Evolutionary conservation across 1,139 yeast genomes (phyloP).

Genomic region (Geotrichum histeridarum): DNA sequence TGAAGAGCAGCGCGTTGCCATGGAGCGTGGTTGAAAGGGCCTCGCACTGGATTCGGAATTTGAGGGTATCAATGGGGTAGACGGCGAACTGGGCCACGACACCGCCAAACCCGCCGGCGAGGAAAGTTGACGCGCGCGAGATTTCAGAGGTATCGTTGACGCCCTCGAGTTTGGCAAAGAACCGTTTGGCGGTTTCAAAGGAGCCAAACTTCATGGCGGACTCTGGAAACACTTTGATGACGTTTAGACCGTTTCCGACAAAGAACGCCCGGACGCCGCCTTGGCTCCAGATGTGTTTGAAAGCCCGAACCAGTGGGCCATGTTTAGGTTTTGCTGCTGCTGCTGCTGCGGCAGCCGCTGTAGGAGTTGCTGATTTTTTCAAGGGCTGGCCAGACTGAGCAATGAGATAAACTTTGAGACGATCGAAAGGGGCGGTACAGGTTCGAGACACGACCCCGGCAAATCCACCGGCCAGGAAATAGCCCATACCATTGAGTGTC

Average conservation of each 20-base stretch:
- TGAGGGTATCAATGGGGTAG: slow-evolving; percentile 93
- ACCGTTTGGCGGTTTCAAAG: slow-evolving; percentile 78
- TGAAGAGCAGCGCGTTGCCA: slow-evolving; percentile 57
- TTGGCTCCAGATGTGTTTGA: slow-evolving; percentile 73
- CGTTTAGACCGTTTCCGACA: slow-evolving; percentile 91
- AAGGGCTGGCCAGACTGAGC: slow-evolving; percentile 66
- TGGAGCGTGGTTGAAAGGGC: slow-evolving; percentile 36
- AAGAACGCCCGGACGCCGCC: slow-evolving; percentile 86
- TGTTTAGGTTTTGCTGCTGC: slow-evolving; percentile 19
- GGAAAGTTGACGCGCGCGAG: slow-evolving; percentile 71
- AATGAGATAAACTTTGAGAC: slow-evolving; percentile 86
- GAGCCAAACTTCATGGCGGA: slow-evolving; percentile 97
- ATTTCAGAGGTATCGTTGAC: slow-evolving; percentile 64
- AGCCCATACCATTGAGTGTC: slow-evolving; percentile 78
- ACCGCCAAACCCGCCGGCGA: slow-evolving; percentile 96
- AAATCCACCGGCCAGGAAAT: slow-evolving; percentile 87
- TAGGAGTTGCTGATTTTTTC: slow-evolving; percentile 25
- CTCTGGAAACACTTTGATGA: slow-evolving; percentile 92
- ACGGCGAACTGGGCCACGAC: slow-evolving; percentile 87
- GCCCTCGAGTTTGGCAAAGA: slow-evolving; percentile 75
- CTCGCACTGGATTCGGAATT: slow-evolving; percentile 53
- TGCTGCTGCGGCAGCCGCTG: slow-evolving; percentile 21
- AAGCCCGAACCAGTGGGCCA: slow-evolving; percentile 45
- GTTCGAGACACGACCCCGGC: slow-evolving; percentile 97
- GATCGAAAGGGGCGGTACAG: slow-evolving; percentile 93